Conservation (phyloP, 768 basidiomycete genomes). For the Agrocybe chaxingu region DNA sequence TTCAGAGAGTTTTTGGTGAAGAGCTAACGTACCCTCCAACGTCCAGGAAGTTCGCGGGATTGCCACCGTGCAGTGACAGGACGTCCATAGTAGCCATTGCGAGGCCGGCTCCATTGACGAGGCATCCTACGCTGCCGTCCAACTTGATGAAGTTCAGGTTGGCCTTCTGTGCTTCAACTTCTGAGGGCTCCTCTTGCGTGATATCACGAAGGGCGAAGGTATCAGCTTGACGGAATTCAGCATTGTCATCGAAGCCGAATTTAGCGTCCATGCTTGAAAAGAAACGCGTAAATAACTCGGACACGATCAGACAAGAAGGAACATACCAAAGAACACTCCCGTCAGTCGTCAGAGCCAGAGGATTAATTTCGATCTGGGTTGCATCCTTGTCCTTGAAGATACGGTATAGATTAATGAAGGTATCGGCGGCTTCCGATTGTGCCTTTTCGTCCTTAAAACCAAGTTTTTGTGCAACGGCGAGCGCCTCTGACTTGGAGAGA, state of each 20-base stretch:
- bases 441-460: conserved; percentile 76
- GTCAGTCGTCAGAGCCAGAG: conserved; percentile 88
- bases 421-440: conserved; percentile 84
- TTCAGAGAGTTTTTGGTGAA: background rate
- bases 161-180: conserved; percentile 96
- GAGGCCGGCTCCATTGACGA: conserved; percentile 97
- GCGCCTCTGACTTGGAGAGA: conserved; percentile 66
- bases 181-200: conserved; percentile 94
- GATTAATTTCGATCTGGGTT: conserved; percentile 99
- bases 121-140: conserved; percentile 93
- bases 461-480: conserved; percentile 81
- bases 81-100: conserved; percentile 99
- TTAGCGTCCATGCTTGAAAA: conserved; percentile 94
- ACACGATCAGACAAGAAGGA: background rate
- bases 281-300: conserved; percentile 3
- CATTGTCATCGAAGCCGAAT: conserved; percentile 99
- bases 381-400: conserved; percentile 99
- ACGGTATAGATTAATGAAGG: conserved; percentile 91
- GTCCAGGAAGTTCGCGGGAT: conserved; percentile 98
- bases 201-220: conserved; percentile 87
- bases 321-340: conserved; percentile 90
- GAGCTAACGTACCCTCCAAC: conserved; percentile 75
- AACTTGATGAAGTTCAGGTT: conserved; percentile 99
- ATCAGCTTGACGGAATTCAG: conserved; percentile 94
- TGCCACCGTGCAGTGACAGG: conserved; percentile 91